Percentiles rank a stretch among this genome's conserved stretches.
Conservation (phyloP, 73 alveolate genomes). For the Uronychia binucleata region DNA sequence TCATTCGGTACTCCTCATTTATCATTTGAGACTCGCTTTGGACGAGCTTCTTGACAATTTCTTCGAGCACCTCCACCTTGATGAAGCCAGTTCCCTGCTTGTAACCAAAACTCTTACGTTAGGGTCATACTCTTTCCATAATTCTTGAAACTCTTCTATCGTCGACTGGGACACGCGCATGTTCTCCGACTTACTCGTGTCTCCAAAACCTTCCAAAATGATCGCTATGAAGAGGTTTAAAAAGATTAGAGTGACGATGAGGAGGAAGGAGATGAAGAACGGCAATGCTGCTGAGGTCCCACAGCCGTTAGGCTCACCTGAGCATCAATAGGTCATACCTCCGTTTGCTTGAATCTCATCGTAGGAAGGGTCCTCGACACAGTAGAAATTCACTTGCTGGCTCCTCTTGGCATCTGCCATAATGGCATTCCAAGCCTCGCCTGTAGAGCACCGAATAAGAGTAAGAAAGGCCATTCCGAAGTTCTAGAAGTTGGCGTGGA, state of each 20-base stretch:
- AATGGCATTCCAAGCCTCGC: conserved; percentile 62
- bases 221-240: conserved; percentile 69
- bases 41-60: too few relatives aligned
- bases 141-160: too few relatives aligned
- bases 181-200: conserved; percentile 2
- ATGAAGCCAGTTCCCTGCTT: too few relatives aligned
- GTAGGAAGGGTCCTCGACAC: conserved; percentile 14
- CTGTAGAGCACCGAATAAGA: conserved; percentile 37
- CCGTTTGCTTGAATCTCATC: not conserved
- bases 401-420: too few relatives aligned
- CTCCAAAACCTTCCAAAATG: conserved; percentile 52
- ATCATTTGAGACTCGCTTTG: too few relatives aligned
- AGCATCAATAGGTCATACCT: too few relatives aligned
- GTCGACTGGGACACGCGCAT: too few relatives aligned
- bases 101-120: too few relatives aligned
- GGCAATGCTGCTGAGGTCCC: conserved; percentile 20
- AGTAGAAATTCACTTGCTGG: too few relatives aligned
- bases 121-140: too few relatives aligned
- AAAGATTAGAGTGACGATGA: conserved; percentile 60
- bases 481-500: conserved; percentile 23
- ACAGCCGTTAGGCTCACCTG: conserved; percentile 43
- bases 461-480: not conserved
- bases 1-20: too few relatives aligned
- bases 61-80: too few relatives aligned
- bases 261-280: conserved; percentile 34